Evolutionary conservation across 768 basidiomycete species (phyloP).

Genomic region (Sporobolomyces phaffii): DNA sequence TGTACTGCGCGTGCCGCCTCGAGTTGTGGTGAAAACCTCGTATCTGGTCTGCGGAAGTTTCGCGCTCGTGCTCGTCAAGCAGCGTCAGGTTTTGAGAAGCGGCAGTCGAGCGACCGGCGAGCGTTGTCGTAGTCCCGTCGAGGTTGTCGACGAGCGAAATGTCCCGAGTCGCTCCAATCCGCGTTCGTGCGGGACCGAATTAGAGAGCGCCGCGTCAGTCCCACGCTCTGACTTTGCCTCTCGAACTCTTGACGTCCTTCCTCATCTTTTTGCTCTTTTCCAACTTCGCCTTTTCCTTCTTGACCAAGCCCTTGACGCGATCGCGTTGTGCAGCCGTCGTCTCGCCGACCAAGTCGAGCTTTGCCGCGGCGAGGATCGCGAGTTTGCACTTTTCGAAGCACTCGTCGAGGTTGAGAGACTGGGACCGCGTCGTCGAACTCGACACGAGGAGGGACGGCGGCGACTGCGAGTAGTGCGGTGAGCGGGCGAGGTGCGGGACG

Average conservation of each 20-base stretch:
- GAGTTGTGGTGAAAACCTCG: no score
- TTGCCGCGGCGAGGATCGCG: conserved; percentile 21
- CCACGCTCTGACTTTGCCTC: conserved; percentile 18
- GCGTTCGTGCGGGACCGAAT: background rate
- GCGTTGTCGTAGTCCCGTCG: no score
- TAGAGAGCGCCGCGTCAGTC: no score
- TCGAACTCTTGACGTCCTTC: conserved; percentile 12
- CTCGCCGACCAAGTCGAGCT: conserved; percentile 31
- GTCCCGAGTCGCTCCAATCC: no score
- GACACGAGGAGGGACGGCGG: conserved; percentile 37
- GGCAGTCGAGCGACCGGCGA: no score
- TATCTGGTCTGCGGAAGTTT: no score
- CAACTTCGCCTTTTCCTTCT: conserved; percentile 1
- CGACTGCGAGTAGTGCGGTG: conserved; percentile 16
- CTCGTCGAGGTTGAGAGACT: conserved; percentile 33
- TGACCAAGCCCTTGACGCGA: conserved; percentile 22
- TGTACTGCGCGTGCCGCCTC: no score
- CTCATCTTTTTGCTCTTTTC: conserved; percentile 19
- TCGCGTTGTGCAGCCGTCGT: conserved; percentile 28
- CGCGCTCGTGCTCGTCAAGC: no score
- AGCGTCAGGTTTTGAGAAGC: no score
- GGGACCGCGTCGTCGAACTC: conserved; percentile 26
- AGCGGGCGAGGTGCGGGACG: conserved; percentile 17
- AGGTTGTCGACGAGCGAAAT: no score
- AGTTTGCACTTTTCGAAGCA: conserved; percentile 32